phyloP scores from a whole-genome alignment of 768 basidiomycete species.

The Hortiboletus flavorubellus region DNA sequence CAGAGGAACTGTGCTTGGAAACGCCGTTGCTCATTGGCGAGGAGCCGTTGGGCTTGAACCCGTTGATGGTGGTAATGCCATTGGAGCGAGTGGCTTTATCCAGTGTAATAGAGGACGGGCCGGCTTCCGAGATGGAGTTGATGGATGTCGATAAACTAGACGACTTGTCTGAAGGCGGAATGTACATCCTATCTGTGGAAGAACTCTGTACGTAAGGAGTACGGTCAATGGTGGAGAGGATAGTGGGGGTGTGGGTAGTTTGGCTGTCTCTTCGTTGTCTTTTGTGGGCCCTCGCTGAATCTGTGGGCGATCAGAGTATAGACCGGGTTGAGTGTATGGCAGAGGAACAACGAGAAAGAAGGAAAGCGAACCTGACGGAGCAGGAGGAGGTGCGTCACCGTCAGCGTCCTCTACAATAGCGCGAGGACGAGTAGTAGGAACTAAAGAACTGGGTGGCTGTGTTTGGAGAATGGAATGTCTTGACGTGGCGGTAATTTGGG shows the following conservation, averaged over 20 bases:
- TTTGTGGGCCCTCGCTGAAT: conserved; percentile 60
- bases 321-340: conserved; percentile 2
- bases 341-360: neutral
- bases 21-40: conserved; percentile 48
- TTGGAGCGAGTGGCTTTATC: conserved; percentile 34
- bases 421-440: conserved; percentile 64
- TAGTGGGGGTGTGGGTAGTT: conserved; percentile 32
- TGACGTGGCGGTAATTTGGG: conserved; percentile 26
- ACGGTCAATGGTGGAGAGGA: conserved; percentile 21
- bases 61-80: conserved; percentile 42
- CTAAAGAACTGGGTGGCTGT: conserved; percentile 39
- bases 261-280: conserved; percentile 59
- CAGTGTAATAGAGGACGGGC: conserved; percentile 47
- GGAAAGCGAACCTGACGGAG: conserved; percentile 22
- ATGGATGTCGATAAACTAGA: conserved; percentile 44
- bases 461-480: conserved; percentile 25
- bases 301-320: conserved; percentile 28
- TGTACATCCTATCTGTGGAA: conserved; percentile 45
- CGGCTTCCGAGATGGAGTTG: conserved; percentile 43
- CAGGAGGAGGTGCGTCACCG: conserved; percentile 29
- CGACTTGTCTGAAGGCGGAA: conserved; percentile 48
- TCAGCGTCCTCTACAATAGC: conserved; percentile 56
- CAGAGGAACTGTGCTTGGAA: conserved; percentile 43
- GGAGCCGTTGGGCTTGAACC: conserved; percentile 35
- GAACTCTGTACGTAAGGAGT: conserved; percentile 25